Evolutionary conservation across 2,329 filamentous ascomycete genomes (phyloP).

Genomic region (Ceratocystiopsis minuta): DNA sequence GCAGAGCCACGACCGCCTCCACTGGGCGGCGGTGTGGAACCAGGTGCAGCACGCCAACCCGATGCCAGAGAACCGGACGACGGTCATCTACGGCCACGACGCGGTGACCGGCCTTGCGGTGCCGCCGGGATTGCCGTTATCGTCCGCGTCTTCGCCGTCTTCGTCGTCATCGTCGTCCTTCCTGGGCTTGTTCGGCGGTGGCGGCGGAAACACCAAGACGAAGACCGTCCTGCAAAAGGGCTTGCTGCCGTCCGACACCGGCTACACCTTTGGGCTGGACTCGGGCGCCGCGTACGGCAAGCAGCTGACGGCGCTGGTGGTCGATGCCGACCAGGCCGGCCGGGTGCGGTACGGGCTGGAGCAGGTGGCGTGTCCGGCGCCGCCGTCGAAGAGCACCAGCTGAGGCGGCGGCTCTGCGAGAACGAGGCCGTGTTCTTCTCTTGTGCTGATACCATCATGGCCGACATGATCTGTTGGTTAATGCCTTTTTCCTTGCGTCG

Average conservation of each 20-base stretch:
- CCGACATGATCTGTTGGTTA: background rate
- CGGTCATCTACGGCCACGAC: constrained; percentile 80
- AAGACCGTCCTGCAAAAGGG: constrained; percentile 11
- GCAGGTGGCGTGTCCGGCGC: constrained; percentile 22
- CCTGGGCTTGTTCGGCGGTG: constrained; percentile 1
- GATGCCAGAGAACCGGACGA: constrained; percentile 25
- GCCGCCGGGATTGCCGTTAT: background rate
- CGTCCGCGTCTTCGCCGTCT: background rate
- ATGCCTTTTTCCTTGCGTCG: background rate
- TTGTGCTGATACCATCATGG: too few relatives aligned
- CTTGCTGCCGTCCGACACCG: constrained; percentile 16
- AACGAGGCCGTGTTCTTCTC: background rate
- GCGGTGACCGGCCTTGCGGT: constrained; percentile 48
- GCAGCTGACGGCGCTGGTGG: constrained; percentile 57
- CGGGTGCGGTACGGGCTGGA: constrained; percentile 18
- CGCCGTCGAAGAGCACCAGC: constrained; percentile 2
- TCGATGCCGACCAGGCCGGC: constrained; percentile 31
- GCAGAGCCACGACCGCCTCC: constrained; percentile 26
- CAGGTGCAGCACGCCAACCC: constrained; percentile 23
- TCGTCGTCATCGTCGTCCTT: background rate
- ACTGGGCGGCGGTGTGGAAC: constrained; percentile 51
- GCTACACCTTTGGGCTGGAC: constrained; percentile 71
- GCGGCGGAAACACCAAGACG: background rate
- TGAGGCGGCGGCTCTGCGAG: background rate
- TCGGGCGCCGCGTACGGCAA: constrained; percentile 64